Evolutionary conservation across 768 basidiomycete genomes (phyloP), one percentile per base, ranked within the genome.

Genomic region (Suillus occidentalis): DNA sequence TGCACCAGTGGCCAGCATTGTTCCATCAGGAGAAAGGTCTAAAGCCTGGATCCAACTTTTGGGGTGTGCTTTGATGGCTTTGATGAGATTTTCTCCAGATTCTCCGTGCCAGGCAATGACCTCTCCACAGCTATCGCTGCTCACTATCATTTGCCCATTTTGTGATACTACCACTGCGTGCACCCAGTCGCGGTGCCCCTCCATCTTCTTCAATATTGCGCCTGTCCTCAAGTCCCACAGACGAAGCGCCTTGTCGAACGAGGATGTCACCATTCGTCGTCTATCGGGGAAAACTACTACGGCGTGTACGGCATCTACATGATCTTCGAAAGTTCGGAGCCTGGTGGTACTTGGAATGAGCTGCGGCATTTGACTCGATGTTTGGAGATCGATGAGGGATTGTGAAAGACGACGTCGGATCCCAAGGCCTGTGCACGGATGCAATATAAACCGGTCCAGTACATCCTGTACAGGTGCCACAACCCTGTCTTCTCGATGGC

Each of bases 241-340:
- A 45, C 43, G 18, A 45, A 45, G 43, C 8, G 43, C 8, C 20
- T 20, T 45, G 43, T 45, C 43, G 3, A 8, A 8, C 8, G 43
- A 45, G 7, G 18, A 7, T 8, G 18, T 20, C 18, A 45, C 20
- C 43, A 2, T 43, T 65, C 16, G 73, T 70, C 1, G 63, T 74
- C 6, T 16, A 16, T 56, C 53, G 10, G 28, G 43, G 43, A 45
- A 45, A 20, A 45, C 43, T 45, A 4, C 43, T 20, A 20, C 43
- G 6, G 20, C 43, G 7, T 9, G 8, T 20, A 45, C 7, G 3
- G 3, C 7, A 1, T 20, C 43, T 20, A 8, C 8, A 20, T 45
- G 43, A 20, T 20, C 43, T 45, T 45, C 20, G 8, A 45, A 45
- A 2, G 18, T 20, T 45, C 20, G 43, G 20, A 45, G 18, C 8